phyloP scores from a whole-genome alignment of 495 filamentous ascomycete species.

The Gamarada debralockiae region DNA sequence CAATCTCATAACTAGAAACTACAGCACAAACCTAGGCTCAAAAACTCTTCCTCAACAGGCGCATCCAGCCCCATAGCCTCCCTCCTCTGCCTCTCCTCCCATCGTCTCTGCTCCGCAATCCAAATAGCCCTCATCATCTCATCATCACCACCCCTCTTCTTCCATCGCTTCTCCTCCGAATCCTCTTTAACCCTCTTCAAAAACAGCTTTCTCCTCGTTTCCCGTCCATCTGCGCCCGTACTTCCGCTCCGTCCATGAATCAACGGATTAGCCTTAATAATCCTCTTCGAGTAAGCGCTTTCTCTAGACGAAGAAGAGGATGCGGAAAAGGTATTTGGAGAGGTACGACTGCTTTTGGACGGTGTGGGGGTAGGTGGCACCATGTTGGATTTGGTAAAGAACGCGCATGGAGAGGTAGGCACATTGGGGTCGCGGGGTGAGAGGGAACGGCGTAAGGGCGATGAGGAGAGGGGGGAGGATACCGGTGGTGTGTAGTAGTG shows the following conservation, averaged over 20 bases:
- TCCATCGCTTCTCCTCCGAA: constrained; percentile 61
- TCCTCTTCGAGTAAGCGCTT: constrained; percentile 13
- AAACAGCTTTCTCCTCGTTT: constrained; percentile 61
- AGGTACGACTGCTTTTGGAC: neutral
- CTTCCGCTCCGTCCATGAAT: constrained; percentile 14
- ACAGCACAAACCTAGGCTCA: constrained; percentile 18
- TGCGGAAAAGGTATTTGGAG: neutral
- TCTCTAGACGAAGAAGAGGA: constrained; percentile 3
- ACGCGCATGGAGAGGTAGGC: neutral
- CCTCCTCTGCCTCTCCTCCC: constrained; percentile 8
- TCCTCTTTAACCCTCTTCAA: constrained; percentile 71
- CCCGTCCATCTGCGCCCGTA: constrained; percentile 41
- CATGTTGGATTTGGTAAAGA: neutral
- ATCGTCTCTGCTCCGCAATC: constrained; percentile 16
- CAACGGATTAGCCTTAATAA: constrained; percentile 35
- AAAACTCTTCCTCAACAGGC: constrained; percentile 40
- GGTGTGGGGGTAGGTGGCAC: constrained; percentile 10
- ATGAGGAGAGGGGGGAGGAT: constrained; percentile 22
- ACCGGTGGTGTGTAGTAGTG: constrained; percentile 11
- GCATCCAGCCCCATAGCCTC: constrained; percentile 18
- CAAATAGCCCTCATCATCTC: constrained; percentile 38
- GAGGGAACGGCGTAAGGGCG: constrained; percentile 13
- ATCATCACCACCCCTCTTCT: constrained; percentile 68
- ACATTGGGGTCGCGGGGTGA: constrained; percentile 13
- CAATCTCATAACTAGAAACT: neutral